Evolutionary conservation across 129 eudicot species (phyloP).

Genomic region (Lactuca sativa): DNA sequence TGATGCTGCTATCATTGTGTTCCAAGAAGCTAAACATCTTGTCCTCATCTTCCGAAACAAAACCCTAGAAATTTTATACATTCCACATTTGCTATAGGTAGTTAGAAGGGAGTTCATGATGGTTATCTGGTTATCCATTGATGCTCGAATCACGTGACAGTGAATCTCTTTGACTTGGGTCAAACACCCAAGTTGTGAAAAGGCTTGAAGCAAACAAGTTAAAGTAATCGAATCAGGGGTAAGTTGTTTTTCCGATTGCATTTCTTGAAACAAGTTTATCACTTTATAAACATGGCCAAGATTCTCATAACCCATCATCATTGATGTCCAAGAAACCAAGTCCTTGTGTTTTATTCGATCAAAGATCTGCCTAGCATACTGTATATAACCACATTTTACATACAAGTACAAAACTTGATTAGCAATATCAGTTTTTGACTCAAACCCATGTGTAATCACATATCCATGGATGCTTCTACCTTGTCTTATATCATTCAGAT

Average conservation of each 20-base stretch:
- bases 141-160: constrained; percentile 35
- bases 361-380: constrained; percentile 42
- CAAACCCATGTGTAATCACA: constrained; percentile 52
- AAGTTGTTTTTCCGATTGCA: constrained; percentile 33
- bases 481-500: constrained; percentile 29
- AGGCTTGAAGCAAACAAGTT: constrained; percentile 56
- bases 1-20: constrained; percentile 62
- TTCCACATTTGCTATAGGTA: constrained; percentile 54
- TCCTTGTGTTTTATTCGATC: constrained; percentile 40
- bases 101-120: constrained; percentile 53
- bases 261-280: constrained; percentile 40
- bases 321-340: constrained; percentile 60
- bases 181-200: constrained; percentile 40
- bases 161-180: constrained; percentile 48
- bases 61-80: constrained; percentile 32
- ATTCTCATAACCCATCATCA: constrained; percentile 58
- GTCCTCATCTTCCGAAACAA: constrained; percentile 41
- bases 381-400: constrained; percentile 46
- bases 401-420: constrained; percentile 54
- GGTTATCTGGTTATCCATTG: constrained; percentile 42
- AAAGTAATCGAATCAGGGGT: constrained; percentile 50
- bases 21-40: constrained; percentile 55
- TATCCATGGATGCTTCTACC: constrained; percentile 52
- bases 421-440: constrained; percentile 44
- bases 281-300: constrained; percentile 43